These are phyloP conservation scores for Perkinsus olseni DNA, from an alignment of 169 alveolate species.

Conservation along the genomic window DNA sequence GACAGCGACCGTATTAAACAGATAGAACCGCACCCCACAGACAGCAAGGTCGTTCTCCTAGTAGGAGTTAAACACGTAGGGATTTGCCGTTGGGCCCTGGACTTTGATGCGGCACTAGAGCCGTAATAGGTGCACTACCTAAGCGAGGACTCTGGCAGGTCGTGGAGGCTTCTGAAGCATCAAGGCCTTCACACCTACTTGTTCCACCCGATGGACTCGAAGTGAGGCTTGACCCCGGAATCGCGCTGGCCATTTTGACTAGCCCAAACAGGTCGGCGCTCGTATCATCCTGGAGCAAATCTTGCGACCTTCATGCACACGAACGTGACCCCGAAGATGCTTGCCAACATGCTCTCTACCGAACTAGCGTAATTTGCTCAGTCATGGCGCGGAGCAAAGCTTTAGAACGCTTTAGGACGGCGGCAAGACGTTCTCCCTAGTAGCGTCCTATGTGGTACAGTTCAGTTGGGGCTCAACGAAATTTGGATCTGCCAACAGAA, in stretches of 20 bases:
- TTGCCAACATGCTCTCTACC: neutral
- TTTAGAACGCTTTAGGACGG: conserved; percentile 34
- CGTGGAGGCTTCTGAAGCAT: neutral
- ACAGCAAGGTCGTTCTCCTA: neutral
- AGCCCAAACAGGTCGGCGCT: neutral
- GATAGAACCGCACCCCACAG: neutral
- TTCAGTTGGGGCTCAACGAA: conserved; percentile 61
- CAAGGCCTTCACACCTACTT: neutral
- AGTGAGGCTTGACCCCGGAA: neutral
- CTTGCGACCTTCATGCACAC: neutral
- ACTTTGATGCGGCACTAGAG: neutral
- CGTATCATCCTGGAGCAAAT: neutral
- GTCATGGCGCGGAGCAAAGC: neutral
- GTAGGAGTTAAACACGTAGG: neutral
- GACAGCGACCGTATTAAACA: neutral
- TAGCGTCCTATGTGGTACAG: conserved; percentile 63
- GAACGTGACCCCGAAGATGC: neutral
- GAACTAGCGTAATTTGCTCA: neutral
- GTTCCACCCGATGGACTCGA: neutral
- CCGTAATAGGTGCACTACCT: neutral
- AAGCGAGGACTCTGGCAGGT: neutral
- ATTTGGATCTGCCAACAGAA: neutral
- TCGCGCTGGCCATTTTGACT: too few species aligned
- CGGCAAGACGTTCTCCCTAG: conserved; percentile 55
- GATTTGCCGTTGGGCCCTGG: neutral